These are phyloP conservation scores for Gremmenia infestans DNA, from an alignment of 2,329 filamentous ascomycete species.

Conservation along the genomic window DNA sequence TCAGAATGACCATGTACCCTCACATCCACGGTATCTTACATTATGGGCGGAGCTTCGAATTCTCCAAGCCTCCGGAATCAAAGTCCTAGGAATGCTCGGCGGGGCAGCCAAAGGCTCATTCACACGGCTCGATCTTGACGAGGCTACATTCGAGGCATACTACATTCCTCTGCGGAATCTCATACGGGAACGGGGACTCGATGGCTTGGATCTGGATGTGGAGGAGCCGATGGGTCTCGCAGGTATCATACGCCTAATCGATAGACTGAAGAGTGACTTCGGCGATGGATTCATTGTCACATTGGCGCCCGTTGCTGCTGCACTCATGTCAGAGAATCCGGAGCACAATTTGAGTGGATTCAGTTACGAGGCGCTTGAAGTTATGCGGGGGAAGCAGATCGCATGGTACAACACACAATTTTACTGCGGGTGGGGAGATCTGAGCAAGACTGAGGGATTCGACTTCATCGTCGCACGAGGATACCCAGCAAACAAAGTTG, in stretches of 20 bases:
- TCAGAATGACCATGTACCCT: slow-evolving; percentile 72
- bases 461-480: slow-evolving; percentile 54
- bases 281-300: slow-evolving; percentile 69
- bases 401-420: slow-evolving; percentile 90
- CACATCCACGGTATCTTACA: slow-evolving; percentile 60
- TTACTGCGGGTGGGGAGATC: slow-evolving; percentile 72
- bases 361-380: slow-evolving; percentile 70
- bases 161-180: slow-evolving; percentile 65
- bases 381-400: slow-evolving; percentile 59
- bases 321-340: slow-evolving; percentile 52
- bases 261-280: slow-evolving; percentile 64
- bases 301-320: slow-evolving; percentile 75
- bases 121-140: slow-evolving; percentile 50
- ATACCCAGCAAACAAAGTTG: slow-evolving; percentile 68
- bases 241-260: slow-evolving; percentile 62
- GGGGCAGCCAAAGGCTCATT: slow-evolving; percentile 77
- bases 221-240: slow-evolving; percentile 69
- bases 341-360: slow-evolving; percentile 74
- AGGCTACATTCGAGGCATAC: slow-evolving; percentile 63
- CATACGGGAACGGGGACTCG: slow-evolving; percentile 54
- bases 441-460: slow-evolving; percentile 40
- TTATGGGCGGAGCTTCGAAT: slow-evolving; percentile 75
- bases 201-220: slow-evolving; percentile 73
- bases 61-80: slow-evolving; percentile 69
- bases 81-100: slow-evolving; percentile 81